Evolutionary conservation across 2,329 filamentous ascomycete genomes (phyloP), one percentile per base, ranked within the genome.

Genomic region (Verticillium dahliae): DNA sequence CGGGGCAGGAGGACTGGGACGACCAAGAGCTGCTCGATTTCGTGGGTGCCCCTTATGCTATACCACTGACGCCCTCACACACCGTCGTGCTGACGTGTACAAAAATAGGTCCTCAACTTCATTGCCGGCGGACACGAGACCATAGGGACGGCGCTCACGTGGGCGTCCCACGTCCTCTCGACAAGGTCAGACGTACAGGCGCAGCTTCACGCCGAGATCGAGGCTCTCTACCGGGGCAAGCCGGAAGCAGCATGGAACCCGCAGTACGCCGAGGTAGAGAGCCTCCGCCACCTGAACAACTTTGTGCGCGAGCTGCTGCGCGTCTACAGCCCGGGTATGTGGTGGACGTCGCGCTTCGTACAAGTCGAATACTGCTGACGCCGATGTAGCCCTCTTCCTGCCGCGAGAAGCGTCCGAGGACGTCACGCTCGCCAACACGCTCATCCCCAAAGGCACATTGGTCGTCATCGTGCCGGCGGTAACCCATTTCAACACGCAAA

Each of bases 241-340:
- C 60, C 63, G n/a, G 62, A 55, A 27, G 65, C 27, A 31, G 27
- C 61, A 6, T 76, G 75, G 75, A 33, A 67, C 31, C 65, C 67
- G 7, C 69, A 72, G 55, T 78, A 74, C 61, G 75, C 75, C 14
- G 74, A 78, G 59, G 69, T 77, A 11, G 66, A 63, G 39, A 52
- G 69, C 78, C 89, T 62, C 83, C 85, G 69, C 2, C 77, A 76
- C 62, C 63, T 78, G 13, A 72, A 74, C 63, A 74, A 73, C 50
- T 75, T 77, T 6, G 69, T 71, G 62, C 74, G 67, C 62, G 76
- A 78, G 65, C 65, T 75, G 9, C 60, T 78, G 27, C 71, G 76
- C 4, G 71, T 74, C 65, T 74, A 71, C 60, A 66, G 73, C 4
- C 75, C 75, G 33, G 64, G 64, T 62, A 55, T 1, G 58, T 22